phyloP scores from a whole-genome alignment of 106 monocot species.

The Xerophyta viscosa region DNA sequence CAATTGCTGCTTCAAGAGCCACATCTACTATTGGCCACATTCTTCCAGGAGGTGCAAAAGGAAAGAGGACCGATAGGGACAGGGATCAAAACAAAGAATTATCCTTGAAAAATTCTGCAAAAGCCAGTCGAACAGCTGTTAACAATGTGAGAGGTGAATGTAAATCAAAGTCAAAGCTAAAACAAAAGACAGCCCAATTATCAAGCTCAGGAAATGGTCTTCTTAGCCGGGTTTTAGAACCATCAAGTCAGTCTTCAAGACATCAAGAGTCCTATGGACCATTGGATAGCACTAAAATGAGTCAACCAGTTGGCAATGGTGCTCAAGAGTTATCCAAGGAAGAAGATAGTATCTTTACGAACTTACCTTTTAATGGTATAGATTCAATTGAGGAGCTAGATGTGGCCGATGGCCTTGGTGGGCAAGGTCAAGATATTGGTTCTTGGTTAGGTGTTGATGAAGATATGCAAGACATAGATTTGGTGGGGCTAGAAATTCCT shows the following conservation, averaged over 20 bases:
- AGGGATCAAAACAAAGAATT: conserved; percentile 46
- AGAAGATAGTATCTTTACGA: conserved; percentile 34
- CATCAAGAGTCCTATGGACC: conserved; percentile 16
- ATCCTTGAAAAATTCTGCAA: conserved; percentile 39
- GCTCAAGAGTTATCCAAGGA: conserved; percentile 30
- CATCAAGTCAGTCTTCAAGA: conserved; percentile 11
- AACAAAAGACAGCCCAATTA: conserved; percentile 71
- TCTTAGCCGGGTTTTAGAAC: conserved; percentile 34
- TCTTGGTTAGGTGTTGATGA: conserved; percentile 70
- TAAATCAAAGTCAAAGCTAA: conserved; percentile 72
- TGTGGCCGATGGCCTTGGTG: conserved; percentile 42
- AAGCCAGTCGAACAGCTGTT: conserved; percentile 47
- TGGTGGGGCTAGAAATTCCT: conserved; percentile 82
- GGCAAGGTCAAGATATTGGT: conserved; percentile 69
- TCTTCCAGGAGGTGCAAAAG: conserved; percentile 45
- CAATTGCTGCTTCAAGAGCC: conserved; percentile 30
- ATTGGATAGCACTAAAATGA: conserved; percentile 15
- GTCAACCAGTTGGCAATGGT: conserved; percentile 16
- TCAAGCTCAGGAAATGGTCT: conserved; percentile 54
- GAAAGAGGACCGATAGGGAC: conserved; percentile 65
- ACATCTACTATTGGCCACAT: conserved; percentile 16
- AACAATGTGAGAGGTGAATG: conserved; percentile 52
- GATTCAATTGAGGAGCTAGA: conserved; percentile 51
- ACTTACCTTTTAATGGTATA: conserved; percentile 30
- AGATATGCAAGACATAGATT: conserved; percentile 64